Conservation (phyloP, 164 flowering plant species). For the Brasenia schreberi region DNA sequence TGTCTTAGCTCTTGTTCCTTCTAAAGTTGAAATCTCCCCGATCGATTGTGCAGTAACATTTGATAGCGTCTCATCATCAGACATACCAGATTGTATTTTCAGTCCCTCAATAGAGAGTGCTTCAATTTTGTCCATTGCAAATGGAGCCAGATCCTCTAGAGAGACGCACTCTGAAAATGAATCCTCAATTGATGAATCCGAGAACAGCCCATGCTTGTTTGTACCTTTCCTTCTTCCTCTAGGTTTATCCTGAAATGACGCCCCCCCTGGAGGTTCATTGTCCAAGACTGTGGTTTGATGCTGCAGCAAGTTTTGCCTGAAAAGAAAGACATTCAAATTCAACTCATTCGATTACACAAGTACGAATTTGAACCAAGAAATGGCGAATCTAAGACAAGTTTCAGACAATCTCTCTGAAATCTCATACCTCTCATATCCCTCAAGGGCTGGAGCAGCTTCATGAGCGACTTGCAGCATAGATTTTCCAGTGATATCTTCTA, state of each 20-base stretch:
- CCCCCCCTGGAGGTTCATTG: constrained; percentile 10
- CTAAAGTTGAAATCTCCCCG: constrained; percentile 56
- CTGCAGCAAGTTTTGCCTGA: constrained; percentile 27
- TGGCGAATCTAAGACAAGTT: neutral
- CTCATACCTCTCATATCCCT: constrained; percentile 56
- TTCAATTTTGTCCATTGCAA: constrained; percentile 92
- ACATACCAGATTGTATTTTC: constrained; percentile 87
- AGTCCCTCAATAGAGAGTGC: constrained; percentile 89
- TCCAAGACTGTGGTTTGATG: constrained; percentile 14
- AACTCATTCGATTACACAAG: neutral
- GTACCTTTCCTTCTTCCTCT: constrained; percentile 12
- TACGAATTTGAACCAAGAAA: neutral
- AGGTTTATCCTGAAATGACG: constrained; percentile 12
- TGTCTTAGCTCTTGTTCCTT: constrained; percentile 33
- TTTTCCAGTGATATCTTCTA: constrained; percentile 85
- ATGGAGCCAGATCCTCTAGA: constrained; percentile 83
- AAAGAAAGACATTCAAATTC: constrained; percentile 3
- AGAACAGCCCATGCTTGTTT: constrained; percentile 17
- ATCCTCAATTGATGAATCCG: constrained; percentile 18
- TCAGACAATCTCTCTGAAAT: constrained; percentile 1
- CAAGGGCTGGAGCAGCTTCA: constrained; percentile 51
- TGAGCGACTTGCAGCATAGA: constrained; percentile 77
- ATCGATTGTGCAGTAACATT: constrained; percentile 49
- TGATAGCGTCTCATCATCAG: constrained; percentile 66
- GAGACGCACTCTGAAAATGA: constrained; percentile 54